Conservation (phyloP, 306 rosid genomes). For the Rosa multiflora region DNA sequence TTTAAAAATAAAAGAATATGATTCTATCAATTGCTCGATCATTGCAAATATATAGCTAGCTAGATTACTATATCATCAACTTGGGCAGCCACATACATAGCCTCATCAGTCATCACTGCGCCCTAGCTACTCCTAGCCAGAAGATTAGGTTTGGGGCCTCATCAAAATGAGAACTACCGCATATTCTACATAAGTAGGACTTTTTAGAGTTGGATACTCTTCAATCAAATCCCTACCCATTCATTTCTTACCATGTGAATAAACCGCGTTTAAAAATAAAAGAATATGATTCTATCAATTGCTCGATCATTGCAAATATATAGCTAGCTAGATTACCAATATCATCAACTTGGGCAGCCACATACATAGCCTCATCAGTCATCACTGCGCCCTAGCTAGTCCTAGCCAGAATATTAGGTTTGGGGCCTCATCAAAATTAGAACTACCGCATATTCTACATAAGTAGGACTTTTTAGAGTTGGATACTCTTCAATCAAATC, state of each 20-base stretch:
- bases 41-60: background rate
- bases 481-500: background rate
- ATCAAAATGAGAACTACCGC: background rate
- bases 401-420: background rate
- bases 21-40: constrained; percentile 4
- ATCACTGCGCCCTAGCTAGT: background rate
- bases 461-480: background rate
- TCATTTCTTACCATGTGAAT: background rate
- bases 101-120: background rate
- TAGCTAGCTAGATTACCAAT: background rate
- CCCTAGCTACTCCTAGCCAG: background rate
- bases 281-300: background rate
- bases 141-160: constrained; percentile 1
- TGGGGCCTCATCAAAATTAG: background rate
- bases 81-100: background rate
- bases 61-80: background rate
- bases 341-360: background rate
- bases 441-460: background rate
- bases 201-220: background rate
- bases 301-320: background rate
- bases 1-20: background rate
- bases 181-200: background rate
- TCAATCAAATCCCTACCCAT: background rate
- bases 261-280: background rate
- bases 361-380: background rate